phyloP scores from a whole-genome alignment of 306 rosid species.

The Prunus davidiana region DNA sequence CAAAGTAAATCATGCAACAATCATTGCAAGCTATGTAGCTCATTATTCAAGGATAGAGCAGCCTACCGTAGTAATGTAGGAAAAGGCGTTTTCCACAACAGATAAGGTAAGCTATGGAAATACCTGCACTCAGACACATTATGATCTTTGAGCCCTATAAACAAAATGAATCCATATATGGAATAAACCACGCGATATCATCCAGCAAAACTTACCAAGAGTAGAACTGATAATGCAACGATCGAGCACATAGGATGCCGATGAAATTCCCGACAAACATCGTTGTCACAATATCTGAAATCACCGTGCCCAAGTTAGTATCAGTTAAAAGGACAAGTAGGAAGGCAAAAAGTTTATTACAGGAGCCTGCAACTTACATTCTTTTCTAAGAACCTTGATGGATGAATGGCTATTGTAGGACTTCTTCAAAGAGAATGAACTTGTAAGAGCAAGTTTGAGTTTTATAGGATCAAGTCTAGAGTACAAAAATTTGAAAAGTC shows the following conservation, averaged over 20 bases:
- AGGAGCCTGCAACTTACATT: conserved; percentile 43
- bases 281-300: conserved; percentile 81
- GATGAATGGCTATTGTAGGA: conserved; percentile 34
- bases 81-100: conserved; percentile 71
- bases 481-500: conserved; percentile 65
- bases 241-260: conserved; percentile 86
- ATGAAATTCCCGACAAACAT: conserved; percentile 93
- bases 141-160: background rate
- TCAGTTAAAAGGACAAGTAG: conserved; percentile 11
- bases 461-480: conserved; percentile 54
- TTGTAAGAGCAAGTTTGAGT: conserved; percentile 41
- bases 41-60: background rate
- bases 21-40: background rate
- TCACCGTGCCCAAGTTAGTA: conserved; percentile 19
- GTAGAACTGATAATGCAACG: conserved; percentile 94
- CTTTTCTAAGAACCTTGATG: conserved; percentile 59
- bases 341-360: background rate
- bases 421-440: conserved; percentile 40
- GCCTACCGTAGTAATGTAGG: conserved; percentile 65
- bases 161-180: background rate
- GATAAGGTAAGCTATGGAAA: conserved; percentile 80
- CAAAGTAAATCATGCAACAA: background rate
- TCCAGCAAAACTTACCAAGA: conserved; percentile 68
- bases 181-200: background rate
- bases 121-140: conserved; percentile 53